A percentile compares a stretch with the other conserved stretches of the same genome.
phyloP scores from a whole-genome alignment of 2,329 filamentous ascomycete genomes.

The Xylaria sp. region DNA sequence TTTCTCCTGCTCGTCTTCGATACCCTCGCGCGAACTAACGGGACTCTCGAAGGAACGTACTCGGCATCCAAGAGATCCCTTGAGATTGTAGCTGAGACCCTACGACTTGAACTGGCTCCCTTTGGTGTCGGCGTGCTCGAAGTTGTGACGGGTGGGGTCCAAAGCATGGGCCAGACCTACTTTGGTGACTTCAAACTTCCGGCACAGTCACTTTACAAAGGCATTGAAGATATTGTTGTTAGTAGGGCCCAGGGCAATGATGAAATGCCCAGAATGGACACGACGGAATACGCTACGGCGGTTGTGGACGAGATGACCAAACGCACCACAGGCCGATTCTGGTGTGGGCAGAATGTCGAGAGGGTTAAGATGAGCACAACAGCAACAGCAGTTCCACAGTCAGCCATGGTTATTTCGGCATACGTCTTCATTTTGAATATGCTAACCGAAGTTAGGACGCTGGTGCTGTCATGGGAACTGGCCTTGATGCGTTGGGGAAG shows the following conservation, averaged over 20 bases:
- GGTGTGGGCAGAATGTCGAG: conserved; percentile 27
- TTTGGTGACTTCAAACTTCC: conserved; percentile 33
- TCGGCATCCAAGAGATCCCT: conserved; percentile 34
- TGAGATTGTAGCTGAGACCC: conserved; percentile 32
- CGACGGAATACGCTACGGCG: conserved; percentile 24
- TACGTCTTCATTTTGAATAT: not conserved
- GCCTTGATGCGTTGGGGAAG: conserved; percentile 24
- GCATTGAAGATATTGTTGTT: conserved; percentile 23
- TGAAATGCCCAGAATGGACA: conserved; percentile 27
- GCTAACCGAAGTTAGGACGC: conserved; percentile 27
- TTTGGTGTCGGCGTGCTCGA: conserved; percentile 34
- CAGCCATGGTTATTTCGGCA: conserved; percentile 21
- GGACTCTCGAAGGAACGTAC: conserved; percentile 26
- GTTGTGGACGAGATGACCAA: conserved; percentile 26
- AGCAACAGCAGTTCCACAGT: conserved; percentile 25
- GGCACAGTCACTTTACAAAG: conserved; percentile 28
- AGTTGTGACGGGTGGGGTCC: conserved; percentile 31
- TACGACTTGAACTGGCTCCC: conserved; percentile 33
- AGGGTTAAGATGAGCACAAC: conserved; percentile 26
- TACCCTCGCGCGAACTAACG: not conserved
- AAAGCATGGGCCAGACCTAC: conserved; percentile 33
- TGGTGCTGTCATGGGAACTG: conserved; percentile 26
- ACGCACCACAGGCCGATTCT: conserved; percentile 27
- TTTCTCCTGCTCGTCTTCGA: not conserved
- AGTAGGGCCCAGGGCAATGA: conserved; percentile 30